Evolutionary conservation across 768 basidiomycete genomes (phyloP).

Genomic region (Trametes cinnabarina): DNA sequence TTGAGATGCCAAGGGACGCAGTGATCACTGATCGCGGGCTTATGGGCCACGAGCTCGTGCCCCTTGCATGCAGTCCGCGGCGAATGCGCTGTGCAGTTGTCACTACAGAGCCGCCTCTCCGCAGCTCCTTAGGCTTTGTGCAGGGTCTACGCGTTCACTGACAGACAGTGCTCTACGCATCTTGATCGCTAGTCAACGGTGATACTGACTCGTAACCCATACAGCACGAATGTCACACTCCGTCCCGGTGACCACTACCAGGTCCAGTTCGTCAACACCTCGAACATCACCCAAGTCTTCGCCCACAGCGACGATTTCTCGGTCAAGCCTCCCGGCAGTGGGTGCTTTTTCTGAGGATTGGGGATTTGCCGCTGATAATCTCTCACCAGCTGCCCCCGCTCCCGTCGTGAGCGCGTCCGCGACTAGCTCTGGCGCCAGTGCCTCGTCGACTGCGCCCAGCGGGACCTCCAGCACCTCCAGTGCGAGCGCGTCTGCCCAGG

Average conservation of each 20-base stretch:
- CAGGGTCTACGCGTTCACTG: too few species aligned
- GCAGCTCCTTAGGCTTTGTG: too few species aligned
- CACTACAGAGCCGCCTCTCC: too few species aligned
- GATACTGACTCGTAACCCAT: neutral
- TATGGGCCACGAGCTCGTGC: too few species aligned
- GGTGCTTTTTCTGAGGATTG: constrained; percentile 14
- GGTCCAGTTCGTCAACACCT: constrained; percentile 36
- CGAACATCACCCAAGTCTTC: constrained; percentile 32
- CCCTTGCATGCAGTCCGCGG: too few species aligned
- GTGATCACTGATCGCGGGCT: too few species aligned
- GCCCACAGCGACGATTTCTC: constrained; percentile 34
- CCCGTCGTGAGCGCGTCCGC: constrained; percentile 7
- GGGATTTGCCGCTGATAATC: constrained; percentile 4
- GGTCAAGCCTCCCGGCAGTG: constrained; percentile 39
- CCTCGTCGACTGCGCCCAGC: constrained; percentile 16
- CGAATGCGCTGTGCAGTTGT: too few species aligned
- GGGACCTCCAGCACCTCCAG: constrained; percentile 4
- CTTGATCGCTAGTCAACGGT: neutral
- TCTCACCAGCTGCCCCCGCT: constrained; percentile 22
- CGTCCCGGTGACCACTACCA: constrained; percentile 28
- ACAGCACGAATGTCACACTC: constrained; percentile 39
- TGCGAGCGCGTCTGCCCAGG: constrained; percentile 4
- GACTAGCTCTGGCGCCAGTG: constrained; percentile 14
- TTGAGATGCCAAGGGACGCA: too few species aligned
- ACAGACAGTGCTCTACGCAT: too few species aligned